These are phyloP conservation scores for Solanum paucissectum DNA, from an alignment of 257 asterid species.

Conservation along the genomic window DNA sequence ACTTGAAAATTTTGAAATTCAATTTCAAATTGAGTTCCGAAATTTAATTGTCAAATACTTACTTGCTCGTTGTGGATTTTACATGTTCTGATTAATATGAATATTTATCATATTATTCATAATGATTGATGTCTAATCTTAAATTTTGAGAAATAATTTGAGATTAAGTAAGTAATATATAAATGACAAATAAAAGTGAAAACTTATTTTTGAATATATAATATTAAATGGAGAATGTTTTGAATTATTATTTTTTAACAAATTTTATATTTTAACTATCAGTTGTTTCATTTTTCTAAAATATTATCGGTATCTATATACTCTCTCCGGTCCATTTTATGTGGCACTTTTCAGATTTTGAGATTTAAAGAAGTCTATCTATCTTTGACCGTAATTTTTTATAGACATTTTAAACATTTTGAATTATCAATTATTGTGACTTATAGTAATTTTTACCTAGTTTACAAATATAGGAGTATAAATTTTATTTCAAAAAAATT, in stretches of 20 bases:
- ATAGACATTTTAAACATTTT: no score
- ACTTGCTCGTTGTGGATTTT: background rate
- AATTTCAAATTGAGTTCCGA: background rate
- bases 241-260: background rate
- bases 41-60: no score
- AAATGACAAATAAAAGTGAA: background rate
- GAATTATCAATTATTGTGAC: no score
- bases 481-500: no score
- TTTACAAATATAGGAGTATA: no score
- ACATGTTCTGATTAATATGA: background rate
- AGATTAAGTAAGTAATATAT: background rate
- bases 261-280: background rate
- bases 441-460: no score
- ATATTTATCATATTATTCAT: no score
- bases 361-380: no score
- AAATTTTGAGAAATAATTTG: background rate
- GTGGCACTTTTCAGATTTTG: no score
- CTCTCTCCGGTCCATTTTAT: rapidly evolving
- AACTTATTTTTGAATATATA: no score
- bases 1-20: background rate
- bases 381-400: background rate
- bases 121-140: background rate
- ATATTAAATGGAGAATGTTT: background rate
- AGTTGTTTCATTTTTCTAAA: background rate
- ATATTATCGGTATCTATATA: no score